Base-by-base conservation (phyloP, 192 early-diverging fungal genomes). In the Glomus cerebriforme region DNA sequence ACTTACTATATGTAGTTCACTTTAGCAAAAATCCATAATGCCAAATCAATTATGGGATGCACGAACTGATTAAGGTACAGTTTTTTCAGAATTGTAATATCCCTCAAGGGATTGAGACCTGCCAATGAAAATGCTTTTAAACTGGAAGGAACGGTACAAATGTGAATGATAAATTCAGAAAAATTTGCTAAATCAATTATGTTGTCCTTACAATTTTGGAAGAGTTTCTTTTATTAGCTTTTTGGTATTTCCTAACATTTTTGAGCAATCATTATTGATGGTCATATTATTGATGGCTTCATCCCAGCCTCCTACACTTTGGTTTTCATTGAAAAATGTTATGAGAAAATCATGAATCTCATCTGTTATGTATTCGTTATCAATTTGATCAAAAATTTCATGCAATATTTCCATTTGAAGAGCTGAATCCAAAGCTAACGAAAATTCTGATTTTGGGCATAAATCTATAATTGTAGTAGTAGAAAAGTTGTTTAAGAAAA, bases 1-100 rank as follows among this genome's bases (percentile, higher is more conserved):
- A 77, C 60, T 77, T 77, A 77, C 75, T 67, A 77, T 77, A 67
- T 77, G 75, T 77, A 77, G 49, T 77, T 66, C 26, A 77, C 75
- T 19, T 77, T 77, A 45, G 64, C 62, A 54, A 77, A 77, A 66
- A 19, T 77, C 64, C 75, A 66, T 27, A 77, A 49, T 77, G 64
- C 64, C 64, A 43, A 77, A 13, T 67, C 75, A 77, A 77, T 77
- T 67, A 77, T 67, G 32, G 75, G 63, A 26, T 77, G 75, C 45
- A 76, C 37, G 39, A 76, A 76, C 62, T 76, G 64, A 27, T 77
- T 77, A 54, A 77, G 75, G 54, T 77, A 63, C 17, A 27, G 63
- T 77, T 77, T 77, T 49, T 77, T 43, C 1, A 77, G 45, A 7
- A 67, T 66, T 77, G 75, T 77, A 67, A 77, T 77, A 77, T 77